Evolutionary conservation across 768 basidiomycete species (phyloP).

Genomic region (Austroboletus eburneus): DNA sequence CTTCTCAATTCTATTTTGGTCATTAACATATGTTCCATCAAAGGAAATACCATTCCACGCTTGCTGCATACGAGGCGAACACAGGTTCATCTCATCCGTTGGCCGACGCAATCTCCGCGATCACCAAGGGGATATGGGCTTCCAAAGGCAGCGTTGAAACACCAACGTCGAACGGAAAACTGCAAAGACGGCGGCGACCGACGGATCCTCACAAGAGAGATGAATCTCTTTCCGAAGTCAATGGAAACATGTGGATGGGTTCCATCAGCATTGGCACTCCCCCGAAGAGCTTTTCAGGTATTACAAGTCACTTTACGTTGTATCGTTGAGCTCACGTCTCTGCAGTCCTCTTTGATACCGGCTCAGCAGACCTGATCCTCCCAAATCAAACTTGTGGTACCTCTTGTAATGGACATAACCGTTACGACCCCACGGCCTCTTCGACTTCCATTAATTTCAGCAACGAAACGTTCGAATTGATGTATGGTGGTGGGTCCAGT

Average conservation of each 20-base stretch:
- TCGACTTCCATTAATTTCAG: slow-evolving; percentile 29
- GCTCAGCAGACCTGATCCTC: slow-evolving; percentile 48
- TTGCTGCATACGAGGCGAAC: slow-evolving; percentile 42
- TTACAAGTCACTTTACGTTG: neutral
- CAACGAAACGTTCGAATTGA: slow-evolving; percentile 27
- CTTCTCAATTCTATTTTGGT: neutral
- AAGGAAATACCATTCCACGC: slow-evolving; percentile 43
- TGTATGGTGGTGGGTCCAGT: slow-evolving; percentile 37
- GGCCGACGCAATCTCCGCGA: slow-evolving; percentile 9
- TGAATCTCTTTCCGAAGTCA: slow-evolving; percentile 34
- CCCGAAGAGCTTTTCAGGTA: slow-evolving; percentile 39
- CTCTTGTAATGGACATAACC: slow-evolving; percentile 31
- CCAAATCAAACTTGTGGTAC: slow-evolving; percentile 27
- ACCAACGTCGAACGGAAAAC: neutral
- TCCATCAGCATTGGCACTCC: slow-evolving; percentile 47
- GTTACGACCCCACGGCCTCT: slow-evolving; percentile 28
- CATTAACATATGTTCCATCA: neutral
- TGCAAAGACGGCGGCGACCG: slow-evolving; percentile 8
- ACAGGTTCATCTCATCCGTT: slow-evolving; percentile 39
- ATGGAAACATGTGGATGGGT: slow-evolving; percentile 43
- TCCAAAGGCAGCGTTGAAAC: neutral
- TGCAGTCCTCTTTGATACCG: slow-evolving; percentile 52
- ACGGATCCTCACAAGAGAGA: slow-evolving; percentile 24
- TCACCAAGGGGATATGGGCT: neutral
- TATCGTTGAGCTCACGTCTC: neutral